A percentile compares a stretch with the other conserved stretches of the same genome.
These are phyloP conservation scores for Penicillium sp. DNA, from an alignment of 2,329 filamentous ascomycete genomes.

Conservation along the genomic window DNA sequence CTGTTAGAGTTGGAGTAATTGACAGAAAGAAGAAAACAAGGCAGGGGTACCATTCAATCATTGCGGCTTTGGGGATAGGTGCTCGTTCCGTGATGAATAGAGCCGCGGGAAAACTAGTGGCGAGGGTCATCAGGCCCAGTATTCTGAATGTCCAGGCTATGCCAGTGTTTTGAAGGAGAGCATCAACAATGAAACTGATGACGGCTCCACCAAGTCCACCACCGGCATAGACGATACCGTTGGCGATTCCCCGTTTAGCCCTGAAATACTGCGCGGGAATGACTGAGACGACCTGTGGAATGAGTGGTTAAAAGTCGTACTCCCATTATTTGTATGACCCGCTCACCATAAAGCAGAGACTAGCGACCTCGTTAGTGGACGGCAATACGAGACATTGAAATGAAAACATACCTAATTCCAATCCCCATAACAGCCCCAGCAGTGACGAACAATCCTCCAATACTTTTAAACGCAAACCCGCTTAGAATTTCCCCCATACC, in stretches of 20 bases:
- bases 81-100: constrained; percentile 52
- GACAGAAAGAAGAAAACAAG: not conserved
- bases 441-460: constrained; percentile 56
- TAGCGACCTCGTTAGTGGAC: constrained; percentile 11
- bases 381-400: not conserved
- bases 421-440: constrained; percentile 55
- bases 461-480: constrained; percentile 52
- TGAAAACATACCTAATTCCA: constrained; percentile 43
- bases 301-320: not conserved
- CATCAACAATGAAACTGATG: constrained; percentile 57
- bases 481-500: constrained; percentile 56
- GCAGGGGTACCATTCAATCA: constrained; percentile 55
- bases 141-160: constrained; percentile 42
- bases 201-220: constrained; percentile 63
- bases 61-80: constrained; percentile 42
- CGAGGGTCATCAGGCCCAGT: constrained; percentile 57
- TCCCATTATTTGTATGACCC: no score
- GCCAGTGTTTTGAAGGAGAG: constrained; percentile 47
- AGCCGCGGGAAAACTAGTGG: constrained; percentile 61
- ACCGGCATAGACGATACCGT: constrained; percentile 48
- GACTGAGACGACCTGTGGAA: constrained; percentile 42
- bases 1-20: not conserved
- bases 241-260: constrained; percentile 59
- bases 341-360: constrained; percentile 49
- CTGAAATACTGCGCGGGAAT: constrained; percentile 61